Evolutionary conservation across 257 asterid species (phyloP).

Genomic region (Asclepias syriaca): DNA sequence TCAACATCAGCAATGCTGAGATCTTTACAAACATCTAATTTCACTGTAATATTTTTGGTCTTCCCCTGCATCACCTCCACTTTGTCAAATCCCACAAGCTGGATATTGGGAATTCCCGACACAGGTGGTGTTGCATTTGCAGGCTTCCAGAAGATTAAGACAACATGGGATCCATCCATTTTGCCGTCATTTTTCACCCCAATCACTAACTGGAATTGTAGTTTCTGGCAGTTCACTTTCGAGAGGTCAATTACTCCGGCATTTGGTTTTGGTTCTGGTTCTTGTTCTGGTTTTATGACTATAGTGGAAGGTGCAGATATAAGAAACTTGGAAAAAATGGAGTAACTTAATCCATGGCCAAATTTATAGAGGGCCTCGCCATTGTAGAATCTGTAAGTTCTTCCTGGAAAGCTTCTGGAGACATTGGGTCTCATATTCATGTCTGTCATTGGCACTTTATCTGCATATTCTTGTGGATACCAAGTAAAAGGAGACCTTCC

Average conservation of each 20-base stretch:
- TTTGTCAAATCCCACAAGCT: slow-evolving; percentile 28
- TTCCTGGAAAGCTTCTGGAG: slow-evolving; percentile 22
- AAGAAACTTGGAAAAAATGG: slow-evolving; percentile 19
- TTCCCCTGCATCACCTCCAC: slow-evolving; percentile 14
- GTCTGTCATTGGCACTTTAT: slow-evolving; percentile 29
- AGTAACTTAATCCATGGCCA: slow-evolving; percentile 30
- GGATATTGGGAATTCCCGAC: slow-evolving; percentile 19
- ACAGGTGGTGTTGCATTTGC: background rate
- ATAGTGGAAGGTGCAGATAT: slow-evolving; percentile 24
- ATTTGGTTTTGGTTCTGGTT: background rate
- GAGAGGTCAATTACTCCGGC: slow-evolving; percentile 18
- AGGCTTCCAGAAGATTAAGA: slow-evolving; percentile 30
- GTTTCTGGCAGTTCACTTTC: slow-evolving; percentile 14
- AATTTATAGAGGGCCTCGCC: slow-evolving; percentile 19
- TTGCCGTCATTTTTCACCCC: slow-evolving; percentile 26
- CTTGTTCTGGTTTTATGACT: background rate
- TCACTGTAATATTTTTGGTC: slow-evolving; percentile 10
- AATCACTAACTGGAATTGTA: slow-evolving; percentile 7
- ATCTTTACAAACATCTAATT: slow-evolving; percentile 27
- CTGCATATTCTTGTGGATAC: slow-evolving; percentile 34
- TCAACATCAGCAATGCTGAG: slow-evolving; percentile 21
- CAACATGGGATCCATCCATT: slow-evolving; percentile 25
- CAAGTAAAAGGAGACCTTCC: slow-evolving; percentile 34
- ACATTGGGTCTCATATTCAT: slow-evolving; percentile 35
- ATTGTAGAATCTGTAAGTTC: slow-evolving; percentile 26